These are phyloP conservation scores for Pseudogymnoascus sp. DNA, from an alignment of 2,329 filamentous ascomycete species.

Conservation along the genomic window DNA sequence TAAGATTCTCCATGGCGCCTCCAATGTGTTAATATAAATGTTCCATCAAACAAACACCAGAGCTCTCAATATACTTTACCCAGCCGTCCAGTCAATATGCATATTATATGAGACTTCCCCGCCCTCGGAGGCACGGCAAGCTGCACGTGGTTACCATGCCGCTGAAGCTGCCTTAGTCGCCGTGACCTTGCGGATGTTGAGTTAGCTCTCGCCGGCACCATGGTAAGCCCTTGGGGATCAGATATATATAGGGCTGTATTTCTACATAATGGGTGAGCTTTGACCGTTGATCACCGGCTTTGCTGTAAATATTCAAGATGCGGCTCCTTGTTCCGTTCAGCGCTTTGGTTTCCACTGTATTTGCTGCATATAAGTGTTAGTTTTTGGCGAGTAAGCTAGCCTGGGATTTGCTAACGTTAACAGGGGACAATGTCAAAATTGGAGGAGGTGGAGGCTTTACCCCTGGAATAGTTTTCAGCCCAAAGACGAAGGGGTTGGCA, in stretches of 20 bases:
- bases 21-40: not conserved
- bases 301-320: not conserved
- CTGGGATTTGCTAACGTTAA: not conserved
- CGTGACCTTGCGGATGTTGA: not conserved
- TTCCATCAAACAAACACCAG: constrained; percentile 7
- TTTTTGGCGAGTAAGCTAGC: not conserved
- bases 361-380: not conserved
- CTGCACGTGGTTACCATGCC: not conserved
- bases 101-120: not conserved
- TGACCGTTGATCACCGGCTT: not conserved
- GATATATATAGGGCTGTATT: not conserved
- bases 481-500: constrained; percentile 41
- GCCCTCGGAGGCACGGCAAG: not conserved
- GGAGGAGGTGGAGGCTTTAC: constrained; percentile 52
- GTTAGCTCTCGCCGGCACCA: not conserved
- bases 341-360: constrained; percentile 2
- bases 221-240: not conserved
- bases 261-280: not conserved
- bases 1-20: constrained; percentile 1
- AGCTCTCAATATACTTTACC: not conserved
- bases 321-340: not conserved
- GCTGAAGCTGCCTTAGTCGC: not conserved
- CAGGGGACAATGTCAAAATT: constrained; percentile 42
- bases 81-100: not conserved
- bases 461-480: constrained; percentile 50